Evolutionary conservation across 495 filamentous ascomycete genomes (phyloP).

Genomic region (Astrothelium subdiscretum): DNA sequence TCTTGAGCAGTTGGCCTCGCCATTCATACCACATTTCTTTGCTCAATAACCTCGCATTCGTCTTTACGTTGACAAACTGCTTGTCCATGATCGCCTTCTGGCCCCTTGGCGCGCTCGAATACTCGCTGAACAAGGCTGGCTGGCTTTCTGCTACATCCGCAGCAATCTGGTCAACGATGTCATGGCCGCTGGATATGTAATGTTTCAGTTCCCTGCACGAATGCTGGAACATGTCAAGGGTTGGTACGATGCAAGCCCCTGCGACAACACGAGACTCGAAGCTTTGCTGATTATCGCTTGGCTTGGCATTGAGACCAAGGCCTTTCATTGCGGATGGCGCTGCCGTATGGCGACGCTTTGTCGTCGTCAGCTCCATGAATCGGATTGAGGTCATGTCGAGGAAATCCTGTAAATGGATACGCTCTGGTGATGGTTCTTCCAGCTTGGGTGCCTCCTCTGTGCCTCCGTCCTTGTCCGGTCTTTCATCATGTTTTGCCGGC

Average conservation of each 20-base stretch:
- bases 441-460: neutral
- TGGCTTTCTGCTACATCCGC: conserved; percentile 76
- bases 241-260: conserved; percentile 80
- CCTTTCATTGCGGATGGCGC: conserved; percentile 38
- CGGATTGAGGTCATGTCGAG: conserved; percentile 89
- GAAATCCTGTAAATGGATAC: conserved; percentile 83
- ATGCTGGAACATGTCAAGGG: conserved; percentile 89
- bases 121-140: conserved; percentile 82
- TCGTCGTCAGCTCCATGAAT: conserved; percentile 91
- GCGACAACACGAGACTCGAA: conserved; percentile 75
- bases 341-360: conserved; percentile 78
- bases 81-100: conserved; percentile 80
- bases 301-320: conserved; percentile 34
- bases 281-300: conserved; percentile 25
- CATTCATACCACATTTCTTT: conserved; percentile 97
- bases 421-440: conserved; percentile 31
- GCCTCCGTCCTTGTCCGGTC: neutral
- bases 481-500: neutral
- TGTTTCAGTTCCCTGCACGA: conserved; percentile 89
- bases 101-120: conserved; percentile 75
- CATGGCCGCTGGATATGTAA: conserved; percentile 82
- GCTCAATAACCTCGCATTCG: conserved; percentile 74
- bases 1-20: conserved; percentile 83
- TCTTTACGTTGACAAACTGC: conserved; percentile 94
- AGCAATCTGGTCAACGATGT: conserved; percentile 81